Evolutionary conservation across 2,329 filamentous ascomycete genomes (phyloP).

Genomic region (Berkeleyomyces basicola): DNA sequence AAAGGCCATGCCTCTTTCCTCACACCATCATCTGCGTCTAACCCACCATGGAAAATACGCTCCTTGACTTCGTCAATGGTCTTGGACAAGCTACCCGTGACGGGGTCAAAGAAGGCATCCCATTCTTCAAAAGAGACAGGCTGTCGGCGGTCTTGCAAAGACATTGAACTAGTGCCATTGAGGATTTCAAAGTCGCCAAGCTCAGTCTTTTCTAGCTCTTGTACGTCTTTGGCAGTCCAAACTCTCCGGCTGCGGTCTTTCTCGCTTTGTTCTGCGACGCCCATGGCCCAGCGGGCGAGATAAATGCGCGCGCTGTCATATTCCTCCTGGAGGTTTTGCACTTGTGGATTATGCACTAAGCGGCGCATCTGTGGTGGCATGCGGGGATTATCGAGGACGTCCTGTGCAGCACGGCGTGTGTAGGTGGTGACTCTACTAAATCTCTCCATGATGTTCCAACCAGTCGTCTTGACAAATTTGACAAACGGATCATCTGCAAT

Average conservation of each 20-base stretch:
- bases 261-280: conserved; percentile 92
- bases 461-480: conserved; percentile 84
- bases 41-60: conserved; percentile 85
- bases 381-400: conserved; percentile 79
- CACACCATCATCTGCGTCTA: conserved; percentile 78
- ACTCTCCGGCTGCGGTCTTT: conserved; percentile 69
- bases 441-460: conserved; percentile 93
- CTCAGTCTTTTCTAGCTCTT: conserved; percentile 86
- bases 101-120: conserved; percentile 72
- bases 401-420: conserved; percentile 77
- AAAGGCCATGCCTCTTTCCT: conserved; percentile 96
- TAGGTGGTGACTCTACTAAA: conserved; percentile 96
- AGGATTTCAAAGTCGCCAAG: conserved; percentile 93
- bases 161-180: conserved; percentile 59
- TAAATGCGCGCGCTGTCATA: conserved; percentile 94
- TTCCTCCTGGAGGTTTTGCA: conserved; percentile 88
- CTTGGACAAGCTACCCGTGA: conserved; percentile 56
- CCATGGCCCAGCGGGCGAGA: conserved; percentile 94
- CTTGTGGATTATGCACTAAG: conserved; percentile 77
- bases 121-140: conserved; percentile 71
- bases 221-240: conserved; percentile 82
- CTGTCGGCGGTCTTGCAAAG: conserved; percentile 59
- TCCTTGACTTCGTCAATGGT: conserved; percentile 92
- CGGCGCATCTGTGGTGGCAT: conserved; percentile 76
- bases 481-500: conserved; percentile 74